Evolutionary conservation across 2,329 filamentous ascomycete species (phyloP).

Genomic region (Aspergillus thermomutatus): DNA sequence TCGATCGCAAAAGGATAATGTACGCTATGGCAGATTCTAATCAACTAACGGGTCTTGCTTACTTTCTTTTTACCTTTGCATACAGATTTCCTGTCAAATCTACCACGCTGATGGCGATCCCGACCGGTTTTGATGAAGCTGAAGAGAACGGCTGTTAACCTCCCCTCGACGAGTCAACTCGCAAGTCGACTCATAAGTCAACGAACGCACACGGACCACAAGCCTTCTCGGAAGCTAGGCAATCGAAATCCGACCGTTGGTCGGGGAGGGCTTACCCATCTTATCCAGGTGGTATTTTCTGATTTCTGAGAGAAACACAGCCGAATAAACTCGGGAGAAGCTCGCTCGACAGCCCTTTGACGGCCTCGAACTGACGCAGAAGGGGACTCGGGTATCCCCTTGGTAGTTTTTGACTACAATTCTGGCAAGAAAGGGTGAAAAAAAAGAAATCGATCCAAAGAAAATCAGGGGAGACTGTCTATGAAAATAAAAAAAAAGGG

Average conservation of each 20-base stretch:
- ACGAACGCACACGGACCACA: constrained; percentile 6
- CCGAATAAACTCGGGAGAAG: constrained; percentile 10
- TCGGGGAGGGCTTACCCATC: constrained; percentile 4
- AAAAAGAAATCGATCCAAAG: neutral
- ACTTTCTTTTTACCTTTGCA: neutral
- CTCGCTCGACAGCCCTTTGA: constrained; percentile 1
- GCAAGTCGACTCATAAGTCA: neutral
- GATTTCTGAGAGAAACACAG: neutral
- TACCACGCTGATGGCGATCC: neutral
- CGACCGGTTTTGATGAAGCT: neutral
- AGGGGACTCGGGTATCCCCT: neutral
- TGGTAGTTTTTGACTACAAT: neutral
- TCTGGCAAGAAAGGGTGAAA: neutral
- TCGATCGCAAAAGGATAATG: neutral
- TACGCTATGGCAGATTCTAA: neutral
- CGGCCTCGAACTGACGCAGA: neutral
- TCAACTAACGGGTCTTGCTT: neutral
- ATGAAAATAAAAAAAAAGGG: neutral
- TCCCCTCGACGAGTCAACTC: neutral
- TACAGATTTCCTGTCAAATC: neutral
- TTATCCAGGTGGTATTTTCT: neutral
- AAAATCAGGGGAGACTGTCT: neutral
- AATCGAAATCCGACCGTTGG: constrained; percentile 10
- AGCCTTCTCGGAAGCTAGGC: constrained; percentile 8
- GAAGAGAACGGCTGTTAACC: neutral